Conservation (phyloP, 2,329 filamentous ascomycete genomes). For the Cytospora paraplurivora region DNA sequence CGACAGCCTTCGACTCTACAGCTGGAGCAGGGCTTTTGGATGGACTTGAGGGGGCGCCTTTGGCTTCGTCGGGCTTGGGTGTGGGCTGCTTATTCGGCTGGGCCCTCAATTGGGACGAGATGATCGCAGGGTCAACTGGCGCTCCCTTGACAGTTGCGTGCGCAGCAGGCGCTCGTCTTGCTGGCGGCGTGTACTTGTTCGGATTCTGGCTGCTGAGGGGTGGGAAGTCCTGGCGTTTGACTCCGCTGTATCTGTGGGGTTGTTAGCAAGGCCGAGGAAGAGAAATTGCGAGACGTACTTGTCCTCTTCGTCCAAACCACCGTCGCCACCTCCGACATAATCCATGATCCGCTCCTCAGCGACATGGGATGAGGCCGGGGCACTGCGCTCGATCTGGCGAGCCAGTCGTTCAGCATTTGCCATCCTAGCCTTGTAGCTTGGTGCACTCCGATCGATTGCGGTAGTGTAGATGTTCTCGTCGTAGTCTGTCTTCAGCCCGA, state of each 20-base stretch:
- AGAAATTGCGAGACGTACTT: constrained; percentile 59
- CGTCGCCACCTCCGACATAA: constrained; percentile 62
- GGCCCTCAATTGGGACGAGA: constrained; percentile 74
- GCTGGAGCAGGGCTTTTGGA: constrained; percentile 34
- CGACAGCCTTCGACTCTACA: constrained; percentile 38
- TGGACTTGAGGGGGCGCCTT: constrained; percentile 31
- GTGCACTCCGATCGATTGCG: constrained; percentile 79
- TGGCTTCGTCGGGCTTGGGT: constrained; percentile 42
- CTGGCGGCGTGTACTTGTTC: constrained; percentile 88
- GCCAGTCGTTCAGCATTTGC: constrained; percentile 82
- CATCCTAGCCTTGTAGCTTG: constrained; percentile 75
- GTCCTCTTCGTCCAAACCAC: constrained; percentile 85
- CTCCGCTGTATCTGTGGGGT: constrained; percentile 79
- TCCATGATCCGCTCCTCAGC: constrained; percentile 85
- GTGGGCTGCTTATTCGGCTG: constrained; percentile 45
- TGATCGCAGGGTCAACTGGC: constrained; percentile 85
- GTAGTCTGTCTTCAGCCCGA: constrained; percentile 87
- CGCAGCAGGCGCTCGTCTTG: constrained; percentile 75
- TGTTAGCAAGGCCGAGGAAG: constrained; percentile 30
- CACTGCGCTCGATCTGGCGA: constrained; percentile 81
- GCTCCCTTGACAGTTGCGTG: constrained; percentile 74
- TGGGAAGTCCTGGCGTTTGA: constrained; percentile 71
- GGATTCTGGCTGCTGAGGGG: constrained; percentile 57
- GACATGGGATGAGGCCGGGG: constrained; percentile 76
- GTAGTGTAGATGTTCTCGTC: constrained; percentile 96